Conservation (phyloP, 2,329 filamentous ascomycete genomes). For the Cladosporium austrohemisphaericum region DNA sequence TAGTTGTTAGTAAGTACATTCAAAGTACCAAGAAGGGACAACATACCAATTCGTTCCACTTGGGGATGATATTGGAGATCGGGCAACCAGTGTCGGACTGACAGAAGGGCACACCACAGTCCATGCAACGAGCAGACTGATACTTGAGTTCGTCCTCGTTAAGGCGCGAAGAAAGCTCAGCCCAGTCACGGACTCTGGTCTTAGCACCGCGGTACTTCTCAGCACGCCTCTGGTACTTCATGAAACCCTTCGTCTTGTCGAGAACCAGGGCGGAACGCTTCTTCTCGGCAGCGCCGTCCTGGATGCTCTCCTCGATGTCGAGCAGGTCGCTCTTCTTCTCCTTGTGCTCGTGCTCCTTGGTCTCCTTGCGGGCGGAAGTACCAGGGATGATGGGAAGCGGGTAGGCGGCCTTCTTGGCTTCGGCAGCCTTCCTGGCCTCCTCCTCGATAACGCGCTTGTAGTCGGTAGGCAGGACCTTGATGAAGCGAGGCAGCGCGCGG, state of each 20-base stretch:
- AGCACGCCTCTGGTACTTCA: conserved; percentile 88
- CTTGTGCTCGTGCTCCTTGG: conserved; percentile 59
- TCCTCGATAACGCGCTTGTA: conserved; percentile 91
- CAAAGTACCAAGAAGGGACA: too few species aligned
- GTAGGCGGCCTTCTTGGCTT: conserved; percentile 80
- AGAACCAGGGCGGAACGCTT: conserved; percentile 83
- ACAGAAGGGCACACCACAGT: conserved; percentile 97
- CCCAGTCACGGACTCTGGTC: conserved; percentile 87
- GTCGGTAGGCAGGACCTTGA: conserved; percentile 90
- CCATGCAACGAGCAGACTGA: conserved; percentile 95
- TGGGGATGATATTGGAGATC: conserved; percentile 96
- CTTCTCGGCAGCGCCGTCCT: conserved; percentile 80
- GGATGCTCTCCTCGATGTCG: conserved; percentile 89
- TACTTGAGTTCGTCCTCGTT: conserved; percentile 96
- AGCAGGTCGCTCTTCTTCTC: conserved; percentile 56
- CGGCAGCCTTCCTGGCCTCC: conserved; percentile 78
- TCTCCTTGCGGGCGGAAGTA: conserved; percentile 53
- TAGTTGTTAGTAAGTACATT: too few species aligned
- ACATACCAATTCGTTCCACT: conserved; percentile 84
- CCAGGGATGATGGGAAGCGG: conserved; percentile 73
- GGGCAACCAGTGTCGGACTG: conserved; percentile 95
- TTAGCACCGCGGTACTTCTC: conserved; percentile 89
- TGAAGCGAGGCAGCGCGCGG: conserved; percentile 80
- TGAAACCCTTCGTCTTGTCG: conserved; percentile 97
- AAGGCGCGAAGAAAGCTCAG: conserved; percentile 79